Conservation (phyloP, 2,329 filamentous ascomycete genomes). For the Colletotrichum cuscutae region DNA sequence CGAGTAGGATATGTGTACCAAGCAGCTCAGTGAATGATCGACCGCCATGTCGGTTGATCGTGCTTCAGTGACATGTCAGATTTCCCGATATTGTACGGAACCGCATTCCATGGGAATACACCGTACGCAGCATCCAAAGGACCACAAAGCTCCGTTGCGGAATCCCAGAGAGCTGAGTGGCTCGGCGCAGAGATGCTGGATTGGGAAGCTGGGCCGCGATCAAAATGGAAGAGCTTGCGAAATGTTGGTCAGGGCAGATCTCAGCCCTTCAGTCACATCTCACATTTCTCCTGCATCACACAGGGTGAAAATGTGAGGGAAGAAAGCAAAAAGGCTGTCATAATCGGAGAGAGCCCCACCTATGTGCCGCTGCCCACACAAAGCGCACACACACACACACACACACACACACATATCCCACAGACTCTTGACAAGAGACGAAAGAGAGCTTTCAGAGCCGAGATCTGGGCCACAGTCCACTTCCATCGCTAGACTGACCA, state of each 20-base stretch:
- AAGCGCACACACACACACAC: not conserved
- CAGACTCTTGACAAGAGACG: not conserved
- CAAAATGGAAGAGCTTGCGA: conserved; percentile 36
- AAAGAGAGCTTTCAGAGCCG: not conserved
- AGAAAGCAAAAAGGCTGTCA: conserved; percentile 18
- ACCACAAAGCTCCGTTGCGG: not conserved
- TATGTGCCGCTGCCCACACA: conserved; percentile 11
- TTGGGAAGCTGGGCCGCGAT: conserved; percentile 31
- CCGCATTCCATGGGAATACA: too few relatives aligned
- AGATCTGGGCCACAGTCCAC: not conserved
- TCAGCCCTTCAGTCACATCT: conserved; percentile 25
- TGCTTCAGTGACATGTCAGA: conserved; percentile 29
- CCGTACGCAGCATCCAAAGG: not conserved
- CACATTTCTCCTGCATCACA: conserved; percentile 12
- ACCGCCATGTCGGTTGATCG: conserved; percentile 32
- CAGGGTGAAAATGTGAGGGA: conserved; percentile 10
- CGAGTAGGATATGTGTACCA: conserved; percentile 1
- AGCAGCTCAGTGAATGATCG: conserved; percentile 21
- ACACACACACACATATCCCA: too few relatives aligned
- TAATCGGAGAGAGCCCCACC: not conserved
- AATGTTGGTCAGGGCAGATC: conserved; percentile 21
- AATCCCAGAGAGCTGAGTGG: conserved; percentile 15
- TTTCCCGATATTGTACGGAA: conserved; percentile 10
- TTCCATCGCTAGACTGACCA: not conserved
- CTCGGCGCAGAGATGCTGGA: conserved; percentile 17